A percentile compares a stretch with the other conserved stretches of the same genome.
Conservation (phyloP, 495 filamentous ascomycete genomes). For the Hyaloscypha finlandica region DNA sequence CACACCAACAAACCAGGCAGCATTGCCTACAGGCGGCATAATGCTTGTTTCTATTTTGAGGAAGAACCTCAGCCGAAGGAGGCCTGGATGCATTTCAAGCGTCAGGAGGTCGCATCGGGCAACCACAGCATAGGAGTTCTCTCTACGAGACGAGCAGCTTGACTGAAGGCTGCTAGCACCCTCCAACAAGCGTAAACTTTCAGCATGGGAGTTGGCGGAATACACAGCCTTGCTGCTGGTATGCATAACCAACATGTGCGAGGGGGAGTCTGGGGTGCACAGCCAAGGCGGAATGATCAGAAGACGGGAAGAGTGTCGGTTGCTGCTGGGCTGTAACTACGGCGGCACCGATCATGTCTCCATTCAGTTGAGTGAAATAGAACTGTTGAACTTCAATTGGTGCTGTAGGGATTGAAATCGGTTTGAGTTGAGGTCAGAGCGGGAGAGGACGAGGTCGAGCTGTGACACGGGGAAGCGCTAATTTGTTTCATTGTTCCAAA, state of each 20-base stretch:
- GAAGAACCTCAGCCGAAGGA: not conserved
- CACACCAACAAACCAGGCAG: not conserved
- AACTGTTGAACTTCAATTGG: not conserved
- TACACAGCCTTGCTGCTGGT: not conserved
- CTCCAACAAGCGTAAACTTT: not conserved
- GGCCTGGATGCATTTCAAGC: not conserved
- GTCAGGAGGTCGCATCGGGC: not conserved
- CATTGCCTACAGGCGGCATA: not conserved
- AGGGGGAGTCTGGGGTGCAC: not conserved
- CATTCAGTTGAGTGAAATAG: no score
- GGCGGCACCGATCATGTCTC: no score
- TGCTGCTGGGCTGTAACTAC: not conserved
- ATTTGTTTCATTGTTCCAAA: not conserved
- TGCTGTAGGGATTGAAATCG: not conserved
- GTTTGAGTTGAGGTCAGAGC: not conserved
- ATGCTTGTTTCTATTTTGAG: not conserved
- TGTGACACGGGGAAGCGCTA: not conserved
- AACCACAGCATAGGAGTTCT: no score
- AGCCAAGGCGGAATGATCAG: not conserved
- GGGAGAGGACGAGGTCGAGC: not conserved
- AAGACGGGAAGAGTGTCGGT: not conserved
- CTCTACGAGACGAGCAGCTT: no score
- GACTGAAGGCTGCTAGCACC: no score
- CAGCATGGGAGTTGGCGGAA: not conserved
- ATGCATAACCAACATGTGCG: conserved; percentile 3